Percentiles rank a stretch among this genome's conserved stretches.
Conservation (phyloP, 2,329 filamentous ascomycete genomes). For the Amylocarpus encephaloides region DNA sequence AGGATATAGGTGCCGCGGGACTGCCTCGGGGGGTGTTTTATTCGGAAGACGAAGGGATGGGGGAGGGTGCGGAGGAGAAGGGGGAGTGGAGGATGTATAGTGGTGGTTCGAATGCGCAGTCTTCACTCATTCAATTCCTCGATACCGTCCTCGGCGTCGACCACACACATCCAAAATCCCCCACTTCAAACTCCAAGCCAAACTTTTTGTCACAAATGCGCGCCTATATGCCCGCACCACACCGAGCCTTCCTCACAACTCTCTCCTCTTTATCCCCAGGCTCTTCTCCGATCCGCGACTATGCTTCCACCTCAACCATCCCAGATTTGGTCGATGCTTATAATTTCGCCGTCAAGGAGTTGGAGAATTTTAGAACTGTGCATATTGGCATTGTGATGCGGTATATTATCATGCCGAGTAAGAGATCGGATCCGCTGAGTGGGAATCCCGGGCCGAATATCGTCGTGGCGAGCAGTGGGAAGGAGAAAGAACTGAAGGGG, state of each 20-base stretch:
- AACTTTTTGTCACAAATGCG: constrained; percentile 56
- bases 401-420: constrained; percentile 80
- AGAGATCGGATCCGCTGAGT: constrained; percentile 19
- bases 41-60: constrained; percentile 53
- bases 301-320: constrained; percentile 45
- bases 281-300: constrained; percentile 58
- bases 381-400: constrained; percentile 86
- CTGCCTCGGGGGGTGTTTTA: constrained; percentile 80
- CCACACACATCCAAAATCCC: constrained; percentile 44
- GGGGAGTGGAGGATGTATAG: constrained; percentile 69
- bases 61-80: constrained; percentile 64
- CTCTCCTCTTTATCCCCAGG: constrained; percentile 52
- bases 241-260: constrained; percentile 70
- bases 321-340: constrained; percentile 55
- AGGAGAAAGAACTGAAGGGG: constrained; percentile 51
- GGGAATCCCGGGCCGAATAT: constrained; percentile 40
- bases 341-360: constrained; percentile 66
- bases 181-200: constrained; percentile 22
- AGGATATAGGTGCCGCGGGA: constrained; percentile 83
- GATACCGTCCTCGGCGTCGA: constrained; percentile 81
- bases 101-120: constrained; percentile 93
- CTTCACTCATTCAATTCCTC: constrained; percentile 87
- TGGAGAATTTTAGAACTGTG: constrained; percentile 71
- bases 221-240: constrained; percentile 82
- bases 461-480: constrained; percentile 28